These are phyloP conservation scores for Brachypodium distachyon DNA, from an alignment of 202 grass and related monocot species.

Conservation along the genomic window DNA sequence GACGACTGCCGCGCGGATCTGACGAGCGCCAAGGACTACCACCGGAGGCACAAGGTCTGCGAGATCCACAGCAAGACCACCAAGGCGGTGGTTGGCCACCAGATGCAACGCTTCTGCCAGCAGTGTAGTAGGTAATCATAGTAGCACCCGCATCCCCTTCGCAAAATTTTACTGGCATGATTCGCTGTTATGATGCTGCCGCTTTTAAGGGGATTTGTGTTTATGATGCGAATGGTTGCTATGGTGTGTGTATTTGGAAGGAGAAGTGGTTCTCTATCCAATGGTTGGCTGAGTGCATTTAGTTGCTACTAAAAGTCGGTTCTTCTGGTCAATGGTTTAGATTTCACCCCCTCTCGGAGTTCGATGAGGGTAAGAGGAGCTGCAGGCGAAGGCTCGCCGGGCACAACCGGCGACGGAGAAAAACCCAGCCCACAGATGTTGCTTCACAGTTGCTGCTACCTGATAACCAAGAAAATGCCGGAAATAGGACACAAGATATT, in stretches of 20 bases:
- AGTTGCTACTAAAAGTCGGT: constrained; percentile 22
- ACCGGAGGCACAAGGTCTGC: constrained; percentile 93
- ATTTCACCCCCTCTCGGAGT: constrained; percentile 92
- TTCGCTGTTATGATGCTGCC: constrained; percentile 6
- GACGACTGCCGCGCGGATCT: constrained; percentile 91
- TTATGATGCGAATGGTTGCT: neutral
- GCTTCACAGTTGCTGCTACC: constrained; percentile 75
- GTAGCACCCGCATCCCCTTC: neutral
- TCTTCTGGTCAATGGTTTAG: constrained; percentile 43
- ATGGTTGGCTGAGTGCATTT: neutral
- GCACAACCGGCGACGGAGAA: constrained; percentile 85
- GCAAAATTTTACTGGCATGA: neutral
- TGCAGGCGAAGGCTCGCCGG: constrained; percentile 86
- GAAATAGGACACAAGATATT: constrained; percentile 64
- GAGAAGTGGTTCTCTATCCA: constrained; percentile 15
- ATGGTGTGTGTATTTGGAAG: neutral
- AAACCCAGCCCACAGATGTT: constrained; percentile 83
- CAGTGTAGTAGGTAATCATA: constrained; percentile 95
- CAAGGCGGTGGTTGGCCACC: constrained; percentile 73
- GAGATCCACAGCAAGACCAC: constrained; percentile 85
- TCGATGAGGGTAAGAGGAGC: constrained; percentile 97
- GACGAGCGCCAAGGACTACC: constrained; percentile 81
- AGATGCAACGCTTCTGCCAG: constrained; percentile 98
- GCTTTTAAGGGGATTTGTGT: neutral
- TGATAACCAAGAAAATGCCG: constrained; percentile 71